Evolutionary conservation across 176 grass and related monocot genomes (phyloP).

Genomic region (Bonia amplexicaulis): DNA sequence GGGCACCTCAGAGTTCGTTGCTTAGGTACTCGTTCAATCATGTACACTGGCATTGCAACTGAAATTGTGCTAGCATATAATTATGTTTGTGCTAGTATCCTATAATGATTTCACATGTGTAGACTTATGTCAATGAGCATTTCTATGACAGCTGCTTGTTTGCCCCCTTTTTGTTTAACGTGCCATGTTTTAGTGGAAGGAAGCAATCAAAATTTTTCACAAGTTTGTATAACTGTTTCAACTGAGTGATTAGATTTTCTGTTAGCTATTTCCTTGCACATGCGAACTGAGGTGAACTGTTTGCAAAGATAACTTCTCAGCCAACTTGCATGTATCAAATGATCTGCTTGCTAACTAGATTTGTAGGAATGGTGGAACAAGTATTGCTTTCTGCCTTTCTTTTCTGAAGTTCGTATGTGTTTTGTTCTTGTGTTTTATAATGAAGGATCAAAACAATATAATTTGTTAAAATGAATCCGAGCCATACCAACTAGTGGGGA

Average conservation of each 20-base stretch:
- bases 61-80: background rate
- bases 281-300: background rate
- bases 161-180: background rate
- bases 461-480: background rate
- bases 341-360: background rate
- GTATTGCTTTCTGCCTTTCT: background rate
- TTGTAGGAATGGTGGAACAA: background rate
- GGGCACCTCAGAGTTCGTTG: conserved; percentile 7
- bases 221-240: background rate
- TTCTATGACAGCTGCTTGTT: background rate
- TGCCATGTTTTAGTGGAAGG: background rate
- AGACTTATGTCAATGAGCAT: background rate
- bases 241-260: background rate
- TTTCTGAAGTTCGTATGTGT: background rate
- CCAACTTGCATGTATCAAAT: background rate
- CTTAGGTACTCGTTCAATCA: conserved; percentile 5
- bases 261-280: background rate
- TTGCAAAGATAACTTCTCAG: background rate
- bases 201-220: background rate
- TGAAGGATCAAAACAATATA: background rate
- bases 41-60: background rate
- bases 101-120: background rate
- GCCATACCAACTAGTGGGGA: background rate
- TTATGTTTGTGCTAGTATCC: background rate
- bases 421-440: background rate